Percentiles rank a stretch among this genome's conserved stretches.
These are phyloP conservation scores for Leishmania martiniquensis DNA, from an alignment of 208 protist species.

Conservation along the genomic window DNA sequence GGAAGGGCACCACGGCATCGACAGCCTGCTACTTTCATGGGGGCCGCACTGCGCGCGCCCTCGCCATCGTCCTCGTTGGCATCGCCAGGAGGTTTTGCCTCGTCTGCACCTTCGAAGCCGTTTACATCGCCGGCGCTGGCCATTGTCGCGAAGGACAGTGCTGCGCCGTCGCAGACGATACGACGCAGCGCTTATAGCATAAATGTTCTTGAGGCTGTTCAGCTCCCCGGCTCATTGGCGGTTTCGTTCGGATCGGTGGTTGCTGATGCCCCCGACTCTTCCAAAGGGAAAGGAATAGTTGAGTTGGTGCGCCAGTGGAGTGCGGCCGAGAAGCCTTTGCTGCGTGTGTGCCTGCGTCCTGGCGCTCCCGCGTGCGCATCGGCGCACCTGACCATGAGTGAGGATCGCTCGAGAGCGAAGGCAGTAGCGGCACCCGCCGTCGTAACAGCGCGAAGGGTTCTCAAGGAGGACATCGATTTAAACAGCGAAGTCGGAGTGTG, in stretches of 20 bases:
- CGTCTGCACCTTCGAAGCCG: neutral
- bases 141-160: constrained; percentile 1
- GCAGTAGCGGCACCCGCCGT: neutral
- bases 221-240: neutral
- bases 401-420: neutral
- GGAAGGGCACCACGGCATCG: neutral
- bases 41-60: constrained; percentile 12
- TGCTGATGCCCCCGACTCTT: neutral
- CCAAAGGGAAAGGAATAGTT: constrained; percentile 4
- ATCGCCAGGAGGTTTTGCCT: neutral
- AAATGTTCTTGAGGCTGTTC: neutral
- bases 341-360: constrained; percentile 21
- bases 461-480: constrained; percentile 60
- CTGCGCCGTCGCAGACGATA: neutral
- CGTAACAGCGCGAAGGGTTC: constrained; percentile 28
- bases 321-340: constrained; percentile 21
- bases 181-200: neutral
- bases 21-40: constrained; percentile 28
- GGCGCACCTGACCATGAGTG: neutral
- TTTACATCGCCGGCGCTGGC: constrained; percentile 25
- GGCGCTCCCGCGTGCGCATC: neutral
- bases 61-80: neutral
- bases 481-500: constrained; percentile 67
- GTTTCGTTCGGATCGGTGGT: too few species aligned
- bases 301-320: constrained; percentile 20